Percentiles rank a stretch among this genome's conserved stretches.
Evolutionary conservation across 169 alveolate genomes (phyloP).

Genomic region (Amoebophrya sp.): DNA sequence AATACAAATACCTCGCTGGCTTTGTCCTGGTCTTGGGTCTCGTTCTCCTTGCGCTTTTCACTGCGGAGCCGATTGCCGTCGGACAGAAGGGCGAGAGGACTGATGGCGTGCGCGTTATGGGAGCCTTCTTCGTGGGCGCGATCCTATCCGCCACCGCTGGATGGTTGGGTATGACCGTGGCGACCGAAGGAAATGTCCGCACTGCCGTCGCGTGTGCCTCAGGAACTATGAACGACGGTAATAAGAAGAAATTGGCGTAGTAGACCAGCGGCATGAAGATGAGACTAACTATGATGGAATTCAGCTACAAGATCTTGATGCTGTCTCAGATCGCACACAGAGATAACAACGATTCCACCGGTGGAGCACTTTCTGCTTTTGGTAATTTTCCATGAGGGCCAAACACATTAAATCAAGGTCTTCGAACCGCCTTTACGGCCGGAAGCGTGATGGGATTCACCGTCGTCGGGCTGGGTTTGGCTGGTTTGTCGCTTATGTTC

Average conservation of each 20-base stretch:
- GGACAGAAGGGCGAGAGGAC: neutral
- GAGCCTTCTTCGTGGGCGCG: neutral
- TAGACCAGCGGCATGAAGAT: too few relatives aligned
- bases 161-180: neutral
- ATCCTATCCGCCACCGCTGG: neutral
- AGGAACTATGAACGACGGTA: neutral
- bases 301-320: too few relatives aligned
- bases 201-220: neutral
- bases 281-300: too few relatives aligned
- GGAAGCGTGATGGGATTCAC: slow-evolving; percentile 68
- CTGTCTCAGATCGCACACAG: too few relatives aligned
- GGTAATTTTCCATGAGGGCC: too few relatives aligned
- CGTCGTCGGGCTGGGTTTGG: slow-evolving; percentile 56
- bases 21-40: slow-evolving; percentile 64
- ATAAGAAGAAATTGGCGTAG: too few relatives aligned
- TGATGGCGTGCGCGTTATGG: slow-evolving; percentile 1
- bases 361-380: too few relatives aligned
- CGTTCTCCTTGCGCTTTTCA: slow-evolving; percentile 43
- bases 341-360: too few relatives aligned
- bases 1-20: slow-evolving; percentile 65
- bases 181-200: neutral
- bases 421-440: neutral
- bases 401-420: too few relatives aligned
- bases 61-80: neutral
- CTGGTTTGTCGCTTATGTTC: slow-evolving; percentile 50